Base-by-base conservation (phyloP, 2,329 filamentous ascomycete species). In the Sporothrix globosa region DNA sequence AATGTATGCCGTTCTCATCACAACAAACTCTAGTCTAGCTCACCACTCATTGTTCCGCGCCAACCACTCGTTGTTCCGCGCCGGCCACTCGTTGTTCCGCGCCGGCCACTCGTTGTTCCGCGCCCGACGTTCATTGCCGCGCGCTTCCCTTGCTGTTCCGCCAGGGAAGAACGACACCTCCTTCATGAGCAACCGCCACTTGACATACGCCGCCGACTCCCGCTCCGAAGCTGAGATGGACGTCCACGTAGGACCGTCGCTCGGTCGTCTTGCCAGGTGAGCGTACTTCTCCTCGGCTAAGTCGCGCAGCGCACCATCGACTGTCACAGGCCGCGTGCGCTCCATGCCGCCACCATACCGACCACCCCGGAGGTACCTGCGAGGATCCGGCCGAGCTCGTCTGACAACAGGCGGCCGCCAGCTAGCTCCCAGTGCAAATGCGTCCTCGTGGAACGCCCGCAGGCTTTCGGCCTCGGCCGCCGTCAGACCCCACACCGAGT, bases 401-500 rank as follows among this genome's bases (percentile, higher is more conserved):
- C 10, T 4, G 0, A 13, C 1, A 7, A 7, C 52, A 30, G 34
- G 58, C n/a, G 39, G 39, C 39, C 4, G 41, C 58, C 58, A 27
- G 39, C 41, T 44, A 21, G 21, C n/a, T 6, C 67, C 54, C 41
- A 27, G 21, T 4, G 11, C 24, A 24, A 61, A 68, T 17, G 17
- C 39, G 1, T 4, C 27, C 67, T 69, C 67, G 19, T 61, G 52
- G 67, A 27, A 61, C 24, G 50, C 27, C 10, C 67, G 67, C 27
- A 69, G 54, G 9, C 54, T 52, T 27, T 27, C 27, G 4, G 54
- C 67, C 44, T 60, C 67, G 24, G 24, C 19, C 19, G 27, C 54
- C 24, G 67, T 60, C 54, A 69, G 41, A 7, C 11, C 67, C 67
- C 67, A 61, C 4, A 19, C 27, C 50, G 70, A 70, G 72, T 82